phyloP scores from a whole-genome alignment of 1,284 basidiomycete species.

The Ceratorhiza oryzae-sativae region DNA sequence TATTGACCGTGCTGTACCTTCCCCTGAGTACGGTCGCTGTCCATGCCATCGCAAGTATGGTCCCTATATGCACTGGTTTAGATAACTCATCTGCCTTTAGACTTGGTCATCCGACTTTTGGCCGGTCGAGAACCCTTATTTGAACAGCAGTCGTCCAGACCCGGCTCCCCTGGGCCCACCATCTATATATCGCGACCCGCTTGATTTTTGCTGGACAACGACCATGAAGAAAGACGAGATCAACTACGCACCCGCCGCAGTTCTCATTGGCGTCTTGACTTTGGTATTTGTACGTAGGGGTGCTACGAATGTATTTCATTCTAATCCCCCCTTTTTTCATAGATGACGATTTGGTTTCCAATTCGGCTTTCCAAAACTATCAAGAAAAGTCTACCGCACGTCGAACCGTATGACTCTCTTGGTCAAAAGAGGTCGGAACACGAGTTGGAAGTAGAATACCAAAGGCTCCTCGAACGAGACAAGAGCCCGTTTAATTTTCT shows the following conservation, averaged over 20 bases:
- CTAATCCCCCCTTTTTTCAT: too few relatives aligned
- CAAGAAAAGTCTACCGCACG: constrained; percentile 64
- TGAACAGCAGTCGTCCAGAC: constrained; percentile 56
- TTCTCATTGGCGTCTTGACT: constrained; percentile 64
- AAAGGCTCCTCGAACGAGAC: constrained; percentile 69
- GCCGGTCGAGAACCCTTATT: constrained; percentile 73
- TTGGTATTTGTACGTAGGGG: constrained; percentile 62
- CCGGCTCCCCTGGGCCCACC: constrained; percentile 62
- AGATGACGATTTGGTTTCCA: constrained; percentile 79
- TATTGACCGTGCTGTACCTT: constrained; percentile 69
- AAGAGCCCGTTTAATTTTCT: constrained; percentile 74
- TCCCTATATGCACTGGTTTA: neutral
- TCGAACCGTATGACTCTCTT: constrained; percentile 74
- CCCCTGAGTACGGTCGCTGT: constrained; percentile 74
- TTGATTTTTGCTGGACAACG: constrained; percentile 82
- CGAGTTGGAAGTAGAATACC: constrained; percentile 77
- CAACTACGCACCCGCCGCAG: constrained; percentile 72
- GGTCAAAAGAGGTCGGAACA: constrained; percentile 63
- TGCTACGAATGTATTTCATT: too few relatives aligned
- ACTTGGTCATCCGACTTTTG: constrained; percentile 77
- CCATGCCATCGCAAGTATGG: constrained; percentile 60
- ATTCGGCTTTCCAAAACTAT: constrained; percentile 67
- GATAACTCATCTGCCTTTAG: neutral
- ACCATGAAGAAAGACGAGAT: constrained; percentile 74
- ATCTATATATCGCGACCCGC: constrained; percentile 63